phyloP scores from a whole-genome alignment of 805 yeast species.

The Candida lessepsii region DNA sequence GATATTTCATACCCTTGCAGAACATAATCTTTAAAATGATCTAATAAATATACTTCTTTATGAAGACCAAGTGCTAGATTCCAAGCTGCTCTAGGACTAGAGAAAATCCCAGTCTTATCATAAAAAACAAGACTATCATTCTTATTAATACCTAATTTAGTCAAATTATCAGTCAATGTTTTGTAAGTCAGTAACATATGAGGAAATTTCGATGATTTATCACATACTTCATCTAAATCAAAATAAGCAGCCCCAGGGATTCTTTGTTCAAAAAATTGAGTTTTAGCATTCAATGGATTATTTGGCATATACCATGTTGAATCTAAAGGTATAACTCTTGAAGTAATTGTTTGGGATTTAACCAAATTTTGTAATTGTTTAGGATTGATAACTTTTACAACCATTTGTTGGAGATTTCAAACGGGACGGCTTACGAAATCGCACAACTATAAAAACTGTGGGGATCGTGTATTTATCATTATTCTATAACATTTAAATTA shows the following conservation, averaged over 20 bases:
- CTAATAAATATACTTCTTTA: constrained; percentile 61
- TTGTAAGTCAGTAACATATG: constrained; percentile 80
- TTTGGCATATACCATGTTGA: constrained; percentile 94
- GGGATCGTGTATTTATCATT: not conserved
- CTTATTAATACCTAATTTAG: constrained; percentile 53
- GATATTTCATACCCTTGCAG: constrained; percentile 25
- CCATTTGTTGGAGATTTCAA: not conserved
- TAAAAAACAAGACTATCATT: constrained; percentile 72
- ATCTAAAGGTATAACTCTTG: constrained; percentile 64
- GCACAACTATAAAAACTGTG: too few species aligned
- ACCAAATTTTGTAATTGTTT: constrained; percentile 12
- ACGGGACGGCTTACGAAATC: too few species aligned
- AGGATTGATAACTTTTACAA: constrained; percentile 3
- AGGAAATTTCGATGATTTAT: constrained; percentile 64
- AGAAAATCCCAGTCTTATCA: constrained; percentile 81
- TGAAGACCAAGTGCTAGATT: constrained; percentile 81
- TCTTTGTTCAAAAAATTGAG: constrained; percentile 58
- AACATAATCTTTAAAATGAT: constrained; percentile 62
- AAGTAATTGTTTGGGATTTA: constrained; percentile 12
- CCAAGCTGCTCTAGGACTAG: constrained; percentile 93
- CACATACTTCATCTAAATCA: constrained; percentile 72
- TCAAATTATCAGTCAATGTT: constrained; percentile 53
- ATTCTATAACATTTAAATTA: constrained; percentile 13
- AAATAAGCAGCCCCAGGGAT: constrained; percentile 68
- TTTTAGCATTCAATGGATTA: constrained; percentile 53